These are phyloP conservation scores for Rhizopus arrhizus DNA, from an alignment of 371 early-diverging fungal genomes.

Conservation along the genomic window DNA sequence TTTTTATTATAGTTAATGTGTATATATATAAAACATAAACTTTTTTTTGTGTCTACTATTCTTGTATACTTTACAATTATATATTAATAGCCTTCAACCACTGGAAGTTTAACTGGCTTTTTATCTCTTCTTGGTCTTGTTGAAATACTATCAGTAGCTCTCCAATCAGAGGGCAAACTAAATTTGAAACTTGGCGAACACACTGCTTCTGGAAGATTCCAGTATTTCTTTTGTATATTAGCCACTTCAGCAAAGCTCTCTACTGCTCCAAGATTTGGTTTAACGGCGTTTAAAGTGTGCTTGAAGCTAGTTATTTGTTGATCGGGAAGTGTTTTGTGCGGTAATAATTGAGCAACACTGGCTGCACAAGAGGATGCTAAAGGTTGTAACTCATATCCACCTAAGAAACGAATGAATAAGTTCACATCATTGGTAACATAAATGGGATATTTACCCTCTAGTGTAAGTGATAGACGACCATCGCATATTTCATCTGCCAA, in stretches of 20 bases:
- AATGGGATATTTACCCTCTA: constrained; percentile 42
- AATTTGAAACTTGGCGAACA: constrained; percentile 52
- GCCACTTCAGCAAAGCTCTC: constrained; percentile 48
- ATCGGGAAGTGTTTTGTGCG: constrained; percentile 38
- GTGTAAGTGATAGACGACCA: constrained; percentile 56
- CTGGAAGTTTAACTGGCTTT: constrained; percentile 32
- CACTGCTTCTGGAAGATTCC: constrained; percentile 53
- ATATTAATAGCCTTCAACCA: constrained; percentile 36
- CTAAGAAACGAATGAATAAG: constrained; percentile 7
- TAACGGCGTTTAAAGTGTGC: constrained; percentile 53
- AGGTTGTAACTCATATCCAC: constrained; percentile 56
- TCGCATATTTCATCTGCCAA: constrained; percentile 56
- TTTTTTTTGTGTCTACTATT: neutral
- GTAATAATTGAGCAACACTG: constrained; percentile 51
- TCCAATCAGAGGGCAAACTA: constrained; percentile 59
- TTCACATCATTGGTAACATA: neutral
- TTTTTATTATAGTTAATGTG: neutral
- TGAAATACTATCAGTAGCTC: constrained; percentile 55
- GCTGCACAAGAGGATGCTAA: constrained; percentile 48
- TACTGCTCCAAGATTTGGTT: constrained; percentile 59
- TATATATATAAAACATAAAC: neutral
- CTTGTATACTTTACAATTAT: neutral
- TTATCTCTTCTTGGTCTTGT: constrained; percentile 54
- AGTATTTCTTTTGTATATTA: constrained; percentile 50
- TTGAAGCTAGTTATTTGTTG: constrained; percentile 42